A percentile compares a stretch with the other conserved stretches of the same genome.
Conservation (phyloP, 2,329 filamentous ascomycete genomes). For the Colletotrichum sp. region DNA sequence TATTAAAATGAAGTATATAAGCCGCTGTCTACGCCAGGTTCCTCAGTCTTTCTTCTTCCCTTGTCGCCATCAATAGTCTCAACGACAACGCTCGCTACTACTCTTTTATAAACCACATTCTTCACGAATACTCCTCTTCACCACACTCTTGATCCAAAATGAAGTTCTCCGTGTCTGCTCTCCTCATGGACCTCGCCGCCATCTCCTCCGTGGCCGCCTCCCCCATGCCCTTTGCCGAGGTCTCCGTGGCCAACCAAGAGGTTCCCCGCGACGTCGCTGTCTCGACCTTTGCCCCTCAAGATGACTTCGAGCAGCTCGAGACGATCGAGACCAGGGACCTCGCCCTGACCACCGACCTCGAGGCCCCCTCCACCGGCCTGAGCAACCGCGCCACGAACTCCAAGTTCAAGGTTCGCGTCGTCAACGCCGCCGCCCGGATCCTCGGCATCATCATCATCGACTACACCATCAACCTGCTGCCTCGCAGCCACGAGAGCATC, state of each 20-base stretch:
- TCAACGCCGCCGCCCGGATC: background rate
- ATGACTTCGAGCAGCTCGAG: accelerated
- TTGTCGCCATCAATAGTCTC: background rate
- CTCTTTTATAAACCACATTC: background rate
- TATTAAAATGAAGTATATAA: no score
- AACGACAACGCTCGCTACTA: background rate
- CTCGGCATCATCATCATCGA: background rate
- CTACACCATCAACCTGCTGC: background rate
- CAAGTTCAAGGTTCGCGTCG: background rate
- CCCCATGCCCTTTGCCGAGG: background rate
- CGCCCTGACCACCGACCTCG: background rate
- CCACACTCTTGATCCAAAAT: background rate
- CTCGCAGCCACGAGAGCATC: background rate
- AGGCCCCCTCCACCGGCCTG: background rate
- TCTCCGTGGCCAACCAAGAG: background rate
- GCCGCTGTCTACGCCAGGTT: background rate
- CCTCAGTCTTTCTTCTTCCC: background rate
- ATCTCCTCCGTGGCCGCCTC: background rate
- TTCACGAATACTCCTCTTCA: background rate
- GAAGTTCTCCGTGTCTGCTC: background rate
- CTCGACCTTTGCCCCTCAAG: background rate
- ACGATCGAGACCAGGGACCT: background rate
- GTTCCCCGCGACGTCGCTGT: accelerated
- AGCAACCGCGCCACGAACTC: background rate
- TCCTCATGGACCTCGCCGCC: background rate